These are phyloP conservation scores for Pezicula carpinea DNA, from an alignment of 2,329 filamentous ascomycete species.

Conservation along the genomic window DNA sequence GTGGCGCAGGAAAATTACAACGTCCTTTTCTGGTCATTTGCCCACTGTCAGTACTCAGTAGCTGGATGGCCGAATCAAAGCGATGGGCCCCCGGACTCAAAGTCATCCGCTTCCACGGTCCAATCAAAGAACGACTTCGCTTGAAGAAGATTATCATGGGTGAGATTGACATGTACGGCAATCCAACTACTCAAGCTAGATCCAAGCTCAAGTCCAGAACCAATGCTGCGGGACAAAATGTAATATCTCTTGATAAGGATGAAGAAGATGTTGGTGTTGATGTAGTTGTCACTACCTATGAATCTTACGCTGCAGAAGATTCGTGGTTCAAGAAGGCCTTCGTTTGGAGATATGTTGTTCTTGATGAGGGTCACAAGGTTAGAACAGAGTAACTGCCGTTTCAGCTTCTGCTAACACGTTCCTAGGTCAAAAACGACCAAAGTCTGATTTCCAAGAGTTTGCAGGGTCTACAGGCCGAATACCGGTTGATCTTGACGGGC, in stretches of 20 bases:
- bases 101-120: slow-evolving; percentile 42
- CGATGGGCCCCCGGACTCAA: slow-evolving; percentile 45
- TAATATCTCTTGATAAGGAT: slow-evolving; percentile 22
- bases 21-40: slow-evolving; percentile 43
- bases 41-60: slow-evolving; percentile 44
- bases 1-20: slow-evolving; percentile 31
- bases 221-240: slow-evolving; percentile 14
- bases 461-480: slow-evolving; percentile 30
- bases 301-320: slow-evolving; percentile 40
- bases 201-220: slow-evolving; percentile 18
- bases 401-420: background rate
- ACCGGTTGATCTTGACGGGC: slow-evolving; percentile 31
- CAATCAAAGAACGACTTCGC: slow-evolving; percentile 34
- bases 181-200: slow-evolving; percentile 26
- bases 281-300: slow-evolving; percentile 46
- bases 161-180: slow-evolving; percentile 39
- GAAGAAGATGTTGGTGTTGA: slow-evolving; percentile 29
- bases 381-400: slow-evolving; percentile 12
- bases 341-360: slow-evolving; percentile 46
- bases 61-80: slow-evolving; percentile 41
- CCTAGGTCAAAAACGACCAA: slow-evolving; percentile 35
- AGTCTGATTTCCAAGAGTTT: slow-evolving; percentile 26
- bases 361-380: slow-evolving; percentile 50
- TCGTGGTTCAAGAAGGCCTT: slow-evolving; percentile 45
- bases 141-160: slow-evolving; percentile 43